phyloP scores from a whole-genome alignment of 1,284 basidiomycete genomes.

The Cryptococcus sp. region DNA sequence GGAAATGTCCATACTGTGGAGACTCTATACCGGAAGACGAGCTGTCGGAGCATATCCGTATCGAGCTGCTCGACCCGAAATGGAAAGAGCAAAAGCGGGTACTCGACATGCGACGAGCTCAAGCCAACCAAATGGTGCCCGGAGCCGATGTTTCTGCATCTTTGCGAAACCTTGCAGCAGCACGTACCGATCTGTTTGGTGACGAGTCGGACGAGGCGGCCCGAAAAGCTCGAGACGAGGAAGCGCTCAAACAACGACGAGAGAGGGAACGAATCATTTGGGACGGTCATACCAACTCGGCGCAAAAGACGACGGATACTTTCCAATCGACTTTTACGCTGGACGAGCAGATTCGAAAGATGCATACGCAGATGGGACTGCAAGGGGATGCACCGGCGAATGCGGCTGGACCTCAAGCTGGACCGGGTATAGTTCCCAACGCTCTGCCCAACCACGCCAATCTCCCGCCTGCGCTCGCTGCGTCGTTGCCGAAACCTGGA shows the following conservation, averaged over 20 bases:
- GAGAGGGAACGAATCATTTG: conserved; percentile 89
- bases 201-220: conserved; percentile 75
- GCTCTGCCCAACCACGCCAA: conserved; percentile 32
- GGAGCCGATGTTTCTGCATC: conserved; percentile 86
- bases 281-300: conserved; percentile 91
- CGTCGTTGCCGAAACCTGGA: conserved; percentile 43
- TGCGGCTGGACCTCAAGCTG: conserved; percentile 21
- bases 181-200: conserved; percentile 91
- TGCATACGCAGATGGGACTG: conserved; percentile 66
- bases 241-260: conserved; percentile 66
- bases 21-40: conserved; percentile 92
- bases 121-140: conserved; percentile 78
- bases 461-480: conserved; percentile 29
- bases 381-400: neutral
- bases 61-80: conserved; percentile 92
- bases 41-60: conserved; percentile 95
- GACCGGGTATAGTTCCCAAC: conserved; percentile 28
- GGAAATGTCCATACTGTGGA: conserved; percentile 86
- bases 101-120: conserved; percentile 79
- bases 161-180: conserved; percentile 80
- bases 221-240: conserved; percentile 75
- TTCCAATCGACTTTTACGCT: conserved; percentile 86
- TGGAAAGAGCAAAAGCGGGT: conserved; percentile 92
- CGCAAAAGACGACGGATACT: conserved; percentile 78
- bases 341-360: conserved; percentile 90